Percentiles rank a stretch among this genome's conserved stretches.
phyloP scores from a whole-genome alignment of 2,329 filamentous ascomycete genomes.

The Phialophora tarda region DNA sequence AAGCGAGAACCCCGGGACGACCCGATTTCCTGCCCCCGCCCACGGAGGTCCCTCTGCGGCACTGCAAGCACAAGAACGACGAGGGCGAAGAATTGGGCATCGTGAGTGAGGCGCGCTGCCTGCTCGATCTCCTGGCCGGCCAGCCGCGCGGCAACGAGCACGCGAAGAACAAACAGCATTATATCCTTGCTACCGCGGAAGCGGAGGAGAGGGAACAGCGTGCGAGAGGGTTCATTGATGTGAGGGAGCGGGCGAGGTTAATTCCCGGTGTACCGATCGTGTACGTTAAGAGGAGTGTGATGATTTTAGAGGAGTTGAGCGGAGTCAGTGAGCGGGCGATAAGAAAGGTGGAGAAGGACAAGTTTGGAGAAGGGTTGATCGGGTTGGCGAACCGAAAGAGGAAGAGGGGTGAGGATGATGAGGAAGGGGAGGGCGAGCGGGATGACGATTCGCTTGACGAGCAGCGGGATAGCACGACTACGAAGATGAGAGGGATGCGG shows the following conservation, averaged over 20 bases:
- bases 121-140: conserved; percentile 50
- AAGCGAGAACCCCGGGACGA: conserved; percentile 42
- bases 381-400: conserved; percentile 44
- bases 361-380: conserved; percentile 52
- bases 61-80: conserved; percentile 55
- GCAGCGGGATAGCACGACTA: conserved; percentile 29
- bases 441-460: conserved; percentile 37
- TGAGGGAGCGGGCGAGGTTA: conserved; percentile 49
- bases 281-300: conserved; percentile 58
- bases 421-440: conserved; percentile 28
- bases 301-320: conserved; percentile 57
- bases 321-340: conserved; percentile 50
- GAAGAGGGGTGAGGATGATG: conserved; percentile 42
- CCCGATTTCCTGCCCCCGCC: conserved; percentile 54
- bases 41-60: conserved; percentile 52
- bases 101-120: conserved; percentile 46
- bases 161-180: conserved; percentile 57
- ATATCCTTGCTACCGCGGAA: conserved; percentile 54
- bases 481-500: conserved; percentile 44
- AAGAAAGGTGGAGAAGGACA: conserved; percentile 53
- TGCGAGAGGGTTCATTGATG: conserved; percentile 44
- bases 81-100: conserved; percentile 42
- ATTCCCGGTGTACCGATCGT: conserved; percentile 57
- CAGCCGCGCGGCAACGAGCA: conserved; percentile 41
- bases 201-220: conserved; percentile 42